Evolutionary conservation across 306 rosid genomes (phyloP), one percentile per base, ranked within the genome.

Genomic region (Herpetospermum pedunculosum): DNA sequence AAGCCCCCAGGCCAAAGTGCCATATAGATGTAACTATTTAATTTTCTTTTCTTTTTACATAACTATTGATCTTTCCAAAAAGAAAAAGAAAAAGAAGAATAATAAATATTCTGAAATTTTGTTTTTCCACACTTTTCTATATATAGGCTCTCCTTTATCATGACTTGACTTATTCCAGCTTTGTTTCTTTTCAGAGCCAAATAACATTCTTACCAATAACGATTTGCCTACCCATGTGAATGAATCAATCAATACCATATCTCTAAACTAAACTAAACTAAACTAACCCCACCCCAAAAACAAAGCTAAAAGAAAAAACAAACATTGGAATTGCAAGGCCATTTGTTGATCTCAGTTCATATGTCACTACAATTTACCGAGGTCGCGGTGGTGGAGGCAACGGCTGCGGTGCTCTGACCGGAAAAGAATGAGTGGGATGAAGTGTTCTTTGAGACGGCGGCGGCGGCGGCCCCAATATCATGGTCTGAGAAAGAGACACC

Each of bases 401-500:
- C 10, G 37, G 73, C 9, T 4, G 48, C 1, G 12, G 53, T 40
- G 21, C 29, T 41, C 73, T 41, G 14, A 25, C 53, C 1, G 53
- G 73, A 26, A 67, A 67, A 15, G 73, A 67, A 6, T 25, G 52
- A 67, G 53, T 1, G 5, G 73, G 53, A 14, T 6, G 52, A 12
- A 67, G 73, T 15, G 73, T 21, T 67, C 73, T 67, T 26, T 67
- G 73, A 67, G 73, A 41, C 34, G 52, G 19, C 6, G 53, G 53
- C 34, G 52, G 19, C 6, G 53, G 53, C 6, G 53, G 2, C 34
- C 53, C 73, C 13, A 67, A 6, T 26, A 67, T 21, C 73, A 67
- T 41, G 34, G 73, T 67, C 53, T 43, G 73, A 5, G 99, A 94
- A 74, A 88, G 91, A 3, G 80, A 60, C 59, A 94, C 92, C 99